Evolutionary conservation across 768 basidiomycete genomes (phyloP), one percentile per base, ranked within the genome.

Genomic region (Leccinum obscurum): DNA sequence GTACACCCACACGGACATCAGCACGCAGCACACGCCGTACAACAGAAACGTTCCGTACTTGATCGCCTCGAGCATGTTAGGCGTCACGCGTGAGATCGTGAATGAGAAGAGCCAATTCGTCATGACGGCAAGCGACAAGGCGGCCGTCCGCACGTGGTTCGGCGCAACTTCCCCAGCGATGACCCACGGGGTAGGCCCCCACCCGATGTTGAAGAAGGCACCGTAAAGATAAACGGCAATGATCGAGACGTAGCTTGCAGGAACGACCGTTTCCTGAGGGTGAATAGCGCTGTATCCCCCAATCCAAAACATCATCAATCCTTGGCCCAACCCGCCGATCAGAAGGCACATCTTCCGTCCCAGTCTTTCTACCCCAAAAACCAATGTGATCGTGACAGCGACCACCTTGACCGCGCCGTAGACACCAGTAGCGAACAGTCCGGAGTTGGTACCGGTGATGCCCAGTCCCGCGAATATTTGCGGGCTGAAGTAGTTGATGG

Each of bases 401-500:
- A 83, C 62, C 22, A 80, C 76, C 72, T 84, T 75, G 39, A 76
- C 72, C 50, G 75, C 57, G 32, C 76, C 72, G 54, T 75, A 76
- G 60, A 72, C 64, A 61, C 83, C 84, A 6, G 84, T 84, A 3
- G 83, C 83, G 41, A 85, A 77, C 7, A 85, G 72, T 17, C 74
- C 77, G 4, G 80, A 70, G 7, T 65, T 75, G 26, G 73, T 78
- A 4, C 80, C 78, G 1, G 71, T 74, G 24, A 84, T 77, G 2
- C 83, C 83, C 15, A 85, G 71, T 39, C 70, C 70, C 3, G 77
- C 76, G 62, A 85, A 84, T 61, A 85, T 81, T 44, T 77, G 66
- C 0, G 84, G 84, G 62, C 79, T 79, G 60, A 78, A 85, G 63
- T 85, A 85, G 65, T 83, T 83, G 65, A 84, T 81, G 3, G 81